Base-by-base conservation (phyloP, 2,329 filamentous ascomycete species). In the Cladobotryum protrusum region DNA sequence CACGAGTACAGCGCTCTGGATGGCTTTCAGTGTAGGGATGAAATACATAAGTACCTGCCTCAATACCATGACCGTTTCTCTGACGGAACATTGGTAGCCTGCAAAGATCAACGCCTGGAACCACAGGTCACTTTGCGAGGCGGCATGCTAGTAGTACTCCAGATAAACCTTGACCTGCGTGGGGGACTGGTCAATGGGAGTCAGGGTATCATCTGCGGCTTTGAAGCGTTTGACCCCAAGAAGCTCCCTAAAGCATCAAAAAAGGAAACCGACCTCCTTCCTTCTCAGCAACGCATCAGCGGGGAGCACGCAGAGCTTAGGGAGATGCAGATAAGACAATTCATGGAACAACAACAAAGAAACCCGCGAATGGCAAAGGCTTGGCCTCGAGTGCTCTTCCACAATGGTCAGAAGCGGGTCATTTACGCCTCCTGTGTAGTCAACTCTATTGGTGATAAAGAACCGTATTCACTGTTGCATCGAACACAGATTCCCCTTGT, bases 401-500 rank as follows among this genome's bases (percentile, higher is more conserved):
- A 72, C 34, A 79, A 80, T 49, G 73, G 73, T 1, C 4, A 43
- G 1, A 60, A 57, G 5, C 63, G 66, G 3, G 72, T 72, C 1
- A 78, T 84, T 32, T 74, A 69, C 35, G 71, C 81, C 0, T 69
- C 76, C 11, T 82, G 77, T 56, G 68, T 71, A 11, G 63, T 77
- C 32, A 71, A 67, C 20, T 67, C 76, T 49, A 52, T 79, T 0
- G 77, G 77, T 2, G 65, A 73, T 40, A 61, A 65, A 2, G 20
- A 61, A 46, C 76, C 77, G 0, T 76, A 24, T 24, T 24, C 20
- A 24, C 20, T 24, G 4, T 7, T 24, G 20, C 20, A 74, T 54
- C 71, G 82, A 15, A 81, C 81, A 1, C 82, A 85, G 59, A 72
- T 86, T 8, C 83, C 82, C 0, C 68, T 86, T 0, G 64, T 73